Evolutionary conservation across 805 yeast genomes (phyloP).

Genomic region (Blastobotrys attinorum): DNA sequence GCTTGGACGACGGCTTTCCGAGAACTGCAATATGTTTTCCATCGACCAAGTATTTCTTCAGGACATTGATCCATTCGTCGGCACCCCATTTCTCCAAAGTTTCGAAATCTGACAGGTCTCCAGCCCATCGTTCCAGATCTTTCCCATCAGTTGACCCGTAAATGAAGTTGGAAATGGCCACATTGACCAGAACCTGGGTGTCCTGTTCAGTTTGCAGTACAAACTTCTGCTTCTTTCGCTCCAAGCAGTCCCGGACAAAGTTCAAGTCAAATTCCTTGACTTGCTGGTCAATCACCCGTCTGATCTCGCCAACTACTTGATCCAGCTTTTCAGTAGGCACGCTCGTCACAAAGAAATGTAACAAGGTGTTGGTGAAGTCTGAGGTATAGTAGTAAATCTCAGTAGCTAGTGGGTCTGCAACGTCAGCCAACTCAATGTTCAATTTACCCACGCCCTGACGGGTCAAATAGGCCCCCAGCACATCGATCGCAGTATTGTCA

Average conservation of each 20-base stretch:
- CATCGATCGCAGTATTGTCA: conserved; percentile 59
- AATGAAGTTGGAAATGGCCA: conserved; percentile 69
- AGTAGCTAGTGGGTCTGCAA: conserved; percentile 74
- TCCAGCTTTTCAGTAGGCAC: conserved; percentile 63
- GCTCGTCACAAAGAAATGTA: conserved; percentile 51
- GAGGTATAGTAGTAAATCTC: conserved; percentile 64
- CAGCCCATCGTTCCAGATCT: conserved; percentile 48
- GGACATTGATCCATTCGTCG: conserved; percentile 58
- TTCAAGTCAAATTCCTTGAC: conserved; percentile 48
- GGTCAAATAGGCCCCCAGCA: conserved; percentile 66
- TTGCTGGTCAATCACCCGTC: conserved; percentile 47
- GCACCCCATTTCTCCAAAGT: conserved; percentile 51
- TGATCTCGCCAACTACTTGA: conserved; percentile 44
- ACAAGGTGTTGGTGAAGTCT: conserved; percentile 57
- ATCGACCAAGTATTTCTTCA: conserved; percentile 46
- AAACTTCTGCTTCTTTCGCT: conserved; percentile 54
- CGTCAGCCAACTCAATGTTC: conserved; percentile 64
- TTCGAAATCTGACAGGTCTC: conserved; percentile 53
- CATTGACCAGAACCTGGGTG: conserved; percentile 50
- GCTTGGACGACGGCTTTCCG: conserved; percentile 59
- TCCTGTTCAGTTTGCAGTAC: conserved; percentile 35
- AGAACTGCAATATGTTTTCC: conserved; percentile 59
- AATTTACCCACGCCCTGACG: conserved; percentile 72
- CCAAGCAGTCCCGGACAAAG: conserved; percentile 60
- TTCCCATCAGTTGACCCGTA: conserved; percentile 64